Percentiles rank a stretch among this genome's conserved stretches.
Conservation (phyloP, 129 eudicot genomes). For the Erigeron canadensis region DNA sequence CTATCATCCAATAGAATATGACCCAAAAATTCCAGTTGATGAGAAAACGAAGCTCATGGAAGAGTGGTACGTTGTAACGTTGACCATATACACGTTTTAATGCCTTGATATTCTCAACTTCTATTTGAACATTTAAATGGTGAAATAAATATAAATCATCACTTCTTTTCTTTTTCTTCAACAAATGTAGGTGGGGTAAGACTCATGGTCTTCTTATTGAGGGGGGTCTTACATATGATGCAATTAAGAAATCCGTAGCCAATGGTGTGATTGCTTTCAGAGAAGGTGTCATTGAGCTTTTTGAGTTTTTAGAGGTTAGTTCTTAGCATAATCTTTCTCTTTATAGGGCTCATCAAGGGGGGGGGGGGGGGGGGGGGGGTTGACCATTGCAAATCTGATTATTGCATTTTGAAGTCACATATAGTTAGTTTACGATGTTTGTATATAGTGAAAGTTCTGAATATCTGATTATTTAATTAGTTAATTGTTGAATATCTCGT, state of each 20-base stretch:
- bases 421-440: not conserved
- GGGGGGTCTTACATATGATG: constrained; percentile 81
- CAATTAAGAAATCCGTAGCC: constrained; percentile 71
- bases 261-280: constrained; percentile 62
- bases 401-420: not conserved
- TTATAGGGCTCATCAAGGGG: not conserved
- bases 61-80: constrained; percentile 82
- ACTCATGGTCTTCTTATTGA: constrained; percentile 86
- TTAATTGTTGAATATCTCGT: too few species aligned
- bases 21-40: constrained; percentile 65
- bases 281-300: constrained; percentile 77
- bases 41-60: constrained; percentile 90
- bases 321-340: not conserved
- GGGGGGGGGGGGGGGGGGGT: constrained; percentile 7
- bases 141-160: not conserved
- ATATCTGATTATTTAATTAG: not conserved
- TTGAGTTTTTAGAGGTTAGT: constrained; percentile 77
- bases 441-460: not conserved
- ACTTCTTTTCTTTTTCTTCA: not conserved
- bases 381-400: not conserved
- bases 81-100: constrained; percentile 9
- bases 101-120: not conserved
- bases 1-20: constrained; percentile 81
- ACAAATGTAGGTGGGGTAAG: constrained; percentile 70
- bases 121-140: not conserved